Conservation (phyloP, 2,329 filamentous ascomycete species). For the Pseudogymnoascus destructans region DNA sequence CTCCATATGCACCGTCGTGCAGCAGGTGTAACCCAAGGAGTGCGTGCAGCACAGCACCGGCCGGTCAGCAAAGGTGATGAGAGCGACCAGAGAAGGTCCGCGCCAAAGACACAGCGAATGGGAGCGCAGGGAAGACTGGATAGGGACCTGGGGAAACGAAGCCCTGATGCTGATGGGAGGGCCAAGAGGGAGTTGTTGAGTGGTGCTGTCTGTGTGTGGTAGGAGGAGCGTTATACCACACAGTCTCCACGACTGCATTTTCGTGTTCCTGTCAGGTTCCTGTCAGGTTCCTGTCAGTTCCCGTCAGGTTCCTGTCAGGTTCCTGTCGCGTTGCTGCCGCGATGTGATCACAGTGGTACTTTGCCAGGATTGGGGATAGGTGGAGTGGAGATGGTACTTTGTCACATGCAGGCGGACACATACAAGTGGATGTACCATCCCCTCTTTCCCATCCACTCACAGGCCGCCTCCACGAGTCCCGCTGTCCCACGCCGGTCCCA, state of each 20-base stretch:
- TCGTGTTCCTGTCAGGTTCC: neutral
- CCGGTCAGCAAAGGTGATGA: neutral
- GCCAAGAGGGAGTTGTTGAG: neutral
- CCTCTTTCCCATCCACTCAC: neutral
- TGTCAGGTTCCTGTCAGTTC: too few species aligned
- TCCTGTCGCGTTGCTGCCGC: neutral
- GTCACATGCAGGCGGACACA: neutral
- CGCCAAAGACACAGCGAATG: neutral
- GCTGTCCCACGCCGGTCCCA: neutral
- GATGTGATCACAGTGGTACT: neutral
- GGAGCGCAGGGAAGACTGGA: neutral
- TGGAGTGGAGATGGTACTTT: neutral
- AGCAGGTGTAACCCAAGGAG: neutral
- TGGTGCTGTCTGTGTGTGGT: neutral
- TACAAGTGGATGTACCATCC: neutral
- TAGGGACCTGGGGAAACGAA: neutral
- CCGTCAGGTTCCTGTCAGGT: too few species aligned
- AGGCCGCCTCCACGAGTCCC: neutral
- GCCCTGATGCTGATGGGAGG: neutral
- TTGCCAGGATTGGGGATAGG: neutral
- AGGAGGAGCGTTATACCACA: neutral
- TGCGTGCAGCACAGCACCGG: neutral
- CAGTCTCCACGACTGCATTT: neutral
- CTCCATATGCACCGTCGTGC: slow-evolving; percentile 2
- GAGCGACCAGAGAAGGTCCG: neutral